A percentile compares a stretch with the other conserved stretches of the same genome.
Evolutionary conservation across 805 yeast species (phyloP).

Genomic region (Metschnikowia continentalis): DNA sequence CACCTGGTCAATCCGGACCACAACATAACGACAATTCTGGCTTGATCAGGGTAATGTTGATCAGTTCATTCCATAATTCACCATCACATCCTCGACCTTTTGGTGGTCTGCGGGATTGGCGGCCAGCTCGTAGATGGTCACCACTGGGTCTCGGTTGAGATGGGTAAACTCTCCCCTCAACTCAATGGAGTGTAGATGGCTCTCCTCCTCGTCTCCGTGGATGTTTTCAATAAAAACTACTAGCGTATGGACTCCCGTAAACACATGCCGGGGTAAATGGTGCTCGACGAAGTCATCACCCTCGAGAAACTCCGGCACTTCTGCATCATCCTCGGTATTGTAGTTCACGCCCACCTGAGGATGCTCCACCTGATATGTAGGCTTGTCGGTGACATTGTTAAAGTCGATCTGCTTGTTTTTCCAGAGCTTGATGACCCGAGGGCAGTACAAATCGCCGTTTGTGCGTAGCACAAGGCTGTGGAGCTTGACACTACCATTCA

Average conservation of each 20-base stretch:
- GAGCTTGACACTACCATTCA: slow-evolving; percentile 64
- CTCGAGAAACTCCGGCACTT: slow-evolving; percentile 28
- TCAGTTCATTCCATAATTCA: slow-evolving; percentile 1
- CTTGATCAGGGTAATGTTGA: too few relatives aligned
- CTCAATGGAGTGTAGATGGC: slow-evolving; percentile 66
- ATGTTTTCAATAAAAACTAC: slow-evolving; percentile 66
- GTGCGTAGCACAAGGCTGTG: slow-evolving; percentile 71
- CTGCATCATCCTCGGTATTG: slow-evolving; percentile 36
- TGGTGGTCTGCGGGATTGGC: slow-evolving; percentile 90
- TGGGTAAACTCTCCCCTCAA: slow-evolving; percentile 68
- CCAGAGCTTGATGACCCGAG: slow-evolving; percentile 63
- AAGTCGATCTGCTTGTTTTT: slow-evolving; percentile 78
- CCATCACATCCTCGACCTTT: slow-evolving; percentile 18
- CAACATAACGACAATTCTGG: not conserved
- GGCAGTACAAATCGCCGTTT: slow-evolving; percentile 60
- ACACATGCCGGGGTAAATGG: slow-evolving; percentile 67
- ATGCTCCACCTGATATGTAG: slow-evolving; percentile 53
- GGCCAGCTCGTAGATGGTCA: slow-evolving; percentile 81
- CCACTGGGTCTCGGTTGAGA: slow-evolving; percentile 62
- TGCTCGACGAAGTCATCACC: slow-evolving; percentile 68
- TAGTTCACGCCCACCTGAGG: slow-evolving; percentile 56
- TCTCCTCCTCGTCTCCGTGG: slow-evolving; percentile 41
- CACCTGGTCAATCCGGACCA: too few relatives aligned
- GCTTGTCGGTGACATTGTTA: slow-evolving; percentile 49
- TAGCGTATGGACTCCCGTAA: slow-evolving; percentile 64